phyloP scores from a whole-genome alignment of 2,329 filamentous ascomycete species.

The Colletotrichum sp. region DNA sequence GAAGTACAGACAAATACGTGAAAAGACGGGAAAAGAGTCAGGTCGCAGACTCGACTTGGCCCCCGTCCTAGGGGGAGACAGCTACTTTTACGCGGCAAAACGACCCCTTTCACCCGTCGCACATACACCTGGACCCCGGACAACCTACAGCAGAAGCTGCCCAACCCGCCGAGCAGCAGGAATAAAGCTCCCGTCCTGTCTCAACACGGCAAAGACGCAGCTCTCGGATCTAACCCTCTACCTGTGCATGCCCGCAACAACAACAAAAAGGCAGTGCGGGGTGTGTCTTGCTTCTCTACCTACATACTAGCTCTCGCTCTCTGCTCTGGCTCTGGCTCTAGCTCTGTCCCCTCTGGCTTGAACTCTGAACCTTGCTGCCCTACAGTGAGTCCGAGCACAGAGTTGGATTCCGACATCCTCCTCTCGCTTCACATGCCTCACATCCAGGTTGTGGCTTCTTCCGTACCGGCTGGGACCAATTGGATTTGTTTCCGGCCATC shows the following conservation, averaged over 20 bases:
- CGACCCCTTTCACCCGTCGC: not conserved
- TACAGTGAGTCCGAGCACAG: conserved; percentile 3
- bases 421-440: not conserved
- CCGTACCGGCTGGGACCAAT: not conserved
- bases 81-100: not conserved
- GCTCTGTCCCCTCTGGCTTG: not conserved
- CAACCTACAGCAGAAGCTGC: not conserved
- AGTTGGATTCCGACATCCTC: not conserved
- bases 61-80: not conserved
- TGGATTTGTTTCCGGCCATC: not conserved
- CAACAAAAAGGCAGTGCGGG: not conserved
- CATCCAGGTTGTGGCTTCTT: not conserved
- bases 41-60: not conserved
- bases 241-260: not conserved
- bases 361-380: not conserved
- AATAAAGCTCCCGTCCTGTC: not conserved
- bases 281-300: not conserved
- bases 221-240: not conserved
- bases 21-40: not conserved
- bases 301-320: not conserved
- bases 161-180: not conserved
- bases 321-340: not conserved
- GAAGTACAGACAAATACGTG: not conserved
- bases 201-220: not conserved
- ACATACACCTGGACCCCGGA: not conserved